A percentile compares a stretch with the other conserved stretches of the same genome.
These are phyloP conservation scores for Mycena crocata DNA, from an alignment of 768 basidiomycete genomes.

Conservation along the genomic window DNA sequence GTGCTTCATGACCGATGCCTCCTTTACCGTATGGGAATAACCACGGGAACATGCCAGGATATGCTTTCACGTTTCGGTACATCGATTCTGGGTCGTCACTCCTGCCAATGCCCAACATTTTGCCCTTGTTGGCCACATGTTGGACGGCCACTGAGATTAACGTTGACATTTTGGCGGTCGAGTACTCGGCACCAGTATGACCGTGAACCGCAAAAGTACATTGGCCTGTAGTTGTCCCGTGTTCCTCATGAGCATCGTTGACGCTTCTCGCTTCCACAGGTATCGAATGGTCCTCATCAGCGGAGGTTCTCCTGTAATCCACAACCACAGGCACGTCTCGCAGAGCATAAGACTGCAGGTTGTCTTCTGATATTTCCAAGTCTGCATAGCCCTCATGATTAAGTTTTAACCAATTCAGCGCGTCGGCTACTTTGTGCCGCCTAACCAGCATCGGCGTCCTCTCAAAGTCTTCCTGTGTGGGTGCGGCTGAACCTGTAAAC, in stretches of 20 bases:
- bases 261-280: no score
- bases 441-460: not conserved
- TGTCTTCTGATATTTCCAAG: not conserved
- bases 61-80: no score
- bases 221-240: constrained; percentile 41
- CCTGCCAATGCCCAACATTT: constrained; percentile 44
- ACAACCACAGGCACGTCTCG: not conserved
- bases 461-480: not conserved
- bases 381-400: not conserved
- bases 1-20: constrained; percentile 33
- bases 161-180: constrained; percentile 33
- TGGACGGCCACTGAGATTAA: constrained; percentile 41
- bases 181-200: constrained; percentile 40
- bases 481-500: not conserved
- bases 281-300: not conserved
- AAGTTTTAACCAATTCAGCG: not conserved
- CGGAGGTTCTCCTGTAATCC: not conserved
- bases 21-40: constrained; percentile 54
- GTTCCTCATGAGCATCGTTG: constrained; percentile 42
- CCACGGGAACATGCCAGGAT: constrained; percentile 57
- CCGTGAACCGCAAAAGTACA: constrained; percentile 55
- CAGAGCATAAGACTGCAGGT: not conserved
- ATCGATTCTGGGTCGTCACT: constrained; percentile 33
- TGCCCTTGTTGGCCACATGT: constrained; percentile 38
- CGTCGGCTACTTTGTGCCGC: not conserved